Evolutionary conservation across 2,329 filamentous ascomycete genomes (phyloP).

Genomic region (Botryotinia globosa): DNA sequence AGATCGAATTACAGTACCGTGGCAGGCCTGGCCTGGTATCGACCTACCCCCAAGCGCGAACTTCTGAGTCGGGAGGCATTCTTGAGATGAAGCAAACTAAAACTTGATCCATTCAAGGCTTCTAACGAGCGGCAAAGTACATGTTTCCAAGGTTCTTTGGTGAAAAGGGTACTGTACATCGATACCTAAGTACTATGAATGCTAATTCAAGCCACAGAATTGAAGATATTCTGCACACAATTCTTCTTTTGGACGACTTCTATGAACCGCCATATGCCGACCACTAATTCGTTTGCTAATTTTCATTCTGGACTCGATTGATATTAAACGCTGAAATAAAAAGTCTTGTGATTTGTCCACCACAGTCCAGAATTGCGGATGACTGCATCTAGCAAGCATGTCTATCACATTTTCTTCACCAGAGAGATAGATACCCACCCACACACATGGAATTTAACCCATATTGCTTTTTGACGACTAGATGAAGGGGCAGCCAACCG

Average conservation of each 20-base stretch:
- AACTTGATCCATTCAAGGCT: background rate
- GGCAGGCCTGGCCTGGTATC: background rate
- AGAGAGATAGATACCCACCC: slow-evolving; percentile 8
- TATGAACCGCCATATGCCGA: slow-evolving; percentile 9
- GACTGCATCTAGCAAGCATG: slow-evolving; percentile 21
- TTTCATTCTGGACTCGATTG: background rate
- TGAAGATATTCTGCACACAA: slow-evolving; percentile 6
- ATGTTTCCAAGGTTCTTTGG: background rate
- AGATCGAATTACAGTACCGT: slow-evolving; percentile 18
- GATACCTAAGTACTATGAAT: background rate
- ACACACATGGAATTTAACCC: slow-evolving; percentile 9
- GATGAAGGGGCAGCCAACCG: slow-evolving; percentile 7
- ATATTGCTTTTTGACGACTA: slow-evolving; percentile 6
- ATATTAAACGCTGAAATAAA: slow-evolving; percentile 14
- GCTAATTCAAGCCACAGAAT: slow-evolving; percentile 12
- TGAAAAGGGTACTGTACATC: slow-evolving; percentile 8
- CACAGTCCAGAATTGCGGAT: slow-evolving; percentile 16
- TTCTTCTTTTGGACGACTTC: slow-evolving; percentile 6
- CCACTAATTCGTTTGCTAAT: slow-evolving; percentile 7
- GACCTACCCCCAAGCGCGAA: slow-evolving; percentile 1
- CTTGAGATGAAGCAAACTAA: background rate
- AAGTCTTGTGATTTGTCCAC: slow-evolving; percentile 20
- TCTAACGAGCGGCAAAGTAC: slow-evolving; percentile 6
- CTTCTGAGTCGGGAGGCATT: background rate
- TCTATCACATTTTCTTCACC: slow-evolving; percentile 22